Evolutionary conservation across 768 basidiomycete species (phyloP).

Genomic region (Mycena epipterygia): DNA sequence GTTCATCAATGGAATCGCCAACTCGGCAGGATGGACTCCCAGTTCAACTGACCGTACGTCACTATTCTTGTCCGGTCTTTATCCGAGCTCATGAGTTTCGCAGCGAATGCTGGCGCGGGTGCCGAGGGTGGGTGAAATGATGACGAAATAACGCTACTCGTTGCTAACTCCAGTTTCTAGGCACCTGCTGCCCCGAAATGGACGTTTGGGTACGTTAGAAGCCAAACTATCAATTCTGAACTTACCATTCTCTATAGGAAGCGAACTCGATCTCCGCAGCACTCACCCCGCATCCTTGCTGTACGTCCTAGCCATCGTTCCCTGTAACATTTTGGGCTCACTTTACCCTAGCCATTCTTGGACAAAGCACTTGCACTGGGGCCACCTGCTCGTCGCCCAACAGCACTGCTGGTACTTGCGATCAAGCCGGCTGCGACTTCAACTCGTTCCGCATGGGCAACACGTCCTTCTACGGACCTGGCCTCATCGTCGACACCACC

Average conservation of each 20-base stretch:
- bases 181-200: slow-evolving; percentile 35
- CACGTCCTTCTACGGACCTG: slow-evolving; percentile 51
- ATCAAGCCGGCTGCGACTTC: slow-evolving; percentile 11
- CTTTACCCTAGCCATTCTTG: slow-evolving; percentile 38
- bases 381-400: slow-evolving; percentile 42
- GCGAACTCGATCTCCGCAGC: slow-evolving; percentile 46
- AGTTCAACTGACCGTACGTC: slow-evolving; percentile 20
- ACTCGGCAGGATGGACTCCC: slow-evolving; percentile 19
- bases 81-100: not conserved
- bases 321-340: not conserved
- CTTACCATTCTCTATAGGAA: not conserved
- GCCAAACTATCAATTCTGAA: not conserved
- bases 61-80: not conserved
- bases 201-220: slow-evolving; percentile 21
- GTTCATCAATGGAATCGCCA: slow-evolving; percentile 65
- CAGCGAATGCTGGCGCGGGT: slow-evolving; percentile 50
- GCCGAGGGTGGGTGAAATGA: slow-evolving; percentile 3
- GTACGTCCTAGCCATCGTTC: slow-evolving; percentile 7
- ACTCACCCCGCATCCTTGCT: slow-evolving; percentile 58
- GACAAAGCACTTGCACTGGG: slow-evolving; percentile 50
- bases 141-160: not conserved
- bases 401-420: slow-evolving; percentile 30
- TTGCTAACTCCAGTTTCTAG: not conserved
- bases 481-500: slow-evolving; percentile 56
- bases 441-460: slow-evolving; percentile 38